Evolutionary conservation across 2,329 filamentous ascomycete genomes (phyloP).

Genomic region (Fusarium anguioides): DNA sequence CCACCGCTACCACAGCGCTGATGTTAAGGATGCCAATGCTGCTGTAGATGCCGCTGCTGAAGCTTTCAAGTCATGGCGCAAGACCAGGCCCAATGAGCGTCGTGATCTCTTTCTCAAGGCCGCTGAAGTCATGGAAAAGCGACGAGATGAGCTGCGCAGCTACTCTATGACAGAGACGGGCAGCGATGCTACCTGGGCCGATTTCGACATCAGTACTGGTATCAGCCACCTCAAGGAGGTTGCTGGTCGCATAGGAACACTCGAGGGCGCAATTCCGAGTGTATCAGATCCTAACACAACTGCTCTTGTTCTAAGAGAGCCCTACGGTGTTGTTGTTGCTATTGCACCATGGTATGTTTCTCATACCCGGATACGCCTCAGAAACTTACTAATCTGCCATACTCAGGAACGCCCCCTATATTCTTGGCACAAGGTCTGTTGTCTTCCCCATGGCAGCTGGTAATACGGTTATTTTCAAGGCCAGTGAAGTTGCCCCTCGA

Average conservation of each 20-base stretch:
- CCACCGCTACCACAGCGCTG: conserved; percentile 66
- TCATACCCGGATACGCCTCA: background rate
- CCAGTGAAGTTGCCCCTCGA: conserved; percentile 73
- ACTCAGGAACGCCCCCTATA: conserved; percentile 66
- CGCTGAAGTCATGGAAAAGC: conserved; percentile 70
- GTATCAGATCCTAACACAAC: conserved; percentile 47
- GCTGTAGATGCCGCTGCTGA: conserved; percentile 67
- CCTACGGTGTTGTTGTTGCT: conserved; percentile 80
- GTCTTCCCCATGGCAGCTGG: conserved; percentile 77
- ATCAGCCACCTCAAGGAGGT: conserved; percentile 56
- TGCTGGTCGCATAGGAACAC: conserved; percentile 55
- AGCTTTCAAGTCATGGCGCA: conserved; percentile 77
- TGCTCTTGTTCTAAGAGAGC: conserved; percentile 78
- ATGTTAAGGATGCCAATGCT: conserved; percentile 64
- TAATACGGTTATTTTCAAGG: conserved; percentile 82
- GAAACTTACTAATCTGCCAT: background rate
- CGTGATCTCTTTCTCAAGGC: conserved; percentile 78
- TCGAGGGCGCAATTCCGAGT: conserved; percentile 54
- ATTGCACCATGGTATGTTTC: conserved; percentile 80
- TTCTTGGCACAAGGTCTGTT: conserved; percentile 66
- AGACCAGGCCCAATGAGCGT: conserved; percentile 68
- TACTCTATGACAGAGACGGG: conserved; percentile 68
- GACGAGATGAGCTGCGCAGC: conserved; percentile 68
- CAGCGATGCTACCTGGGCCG: conserved; percentile 52
- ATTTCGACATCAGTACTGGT: conserved; percentile 54